Conservation (phyloP, 345 rosid genomes). For the Syzygium grande region DNA sequence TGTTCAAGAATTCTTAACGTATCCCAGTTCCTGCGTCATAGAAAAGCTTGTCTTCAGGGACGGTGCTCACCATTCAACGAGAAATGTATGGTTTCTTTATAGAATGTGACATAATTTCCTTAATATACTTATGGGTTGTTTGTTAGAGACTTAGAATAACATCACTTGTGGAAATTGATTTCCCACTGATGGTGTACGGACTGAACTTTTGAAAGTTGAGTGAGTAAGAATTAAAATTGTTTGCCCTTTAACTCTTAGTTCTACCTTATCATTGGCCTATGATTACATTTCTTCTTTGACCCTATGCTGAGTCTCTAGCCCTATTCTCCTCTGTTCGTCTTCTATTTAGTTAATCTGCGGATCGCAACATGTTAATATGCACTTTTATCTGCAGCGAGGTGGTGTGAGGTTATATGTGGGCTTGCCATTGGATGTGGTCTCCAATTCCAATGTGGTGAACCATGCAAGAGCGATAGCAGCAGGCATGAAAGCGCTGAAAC, state of each 20-base stretch:
- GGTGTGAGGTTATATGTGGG: slow-evolving; percentile 67
- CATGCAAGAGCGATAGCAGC: slow-evolving; percentile 69
- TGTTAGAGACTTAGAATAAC: not conserved
- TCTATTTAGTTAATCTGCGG: not conserved
- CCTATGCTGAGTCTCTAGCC: not conserved
- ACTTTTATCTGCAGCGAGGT: slow-evolving; percentile 31
- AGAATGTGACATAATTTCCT: not conserved
- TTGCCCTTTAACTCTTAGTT: not conserved
- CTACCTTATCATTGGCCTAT: not conserved
- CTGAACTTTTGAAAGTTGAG: not conserved
- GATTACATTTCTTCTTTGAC: not conserved
- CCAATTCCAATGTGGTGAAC: slow-evolving; percentile 47
- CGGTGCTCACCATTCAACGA: not conserved
- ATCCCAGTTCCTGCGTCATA: not conserved
- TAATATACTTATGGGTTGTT: not conserved
- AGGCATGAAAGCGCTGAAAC: slow-evolving; percentile 79
- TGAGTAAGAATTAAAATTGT: not conserved
- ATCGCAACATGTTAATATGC: not conserved
- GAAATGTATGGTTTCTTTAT: not conserved
- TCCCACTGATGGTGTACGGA: not conserved
- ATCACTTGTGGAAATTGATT: not conserved
- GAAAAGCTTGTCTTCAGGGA: not conserved
- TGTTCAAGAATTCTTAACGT: not conserved
- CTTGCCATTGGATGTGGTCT: slow-evolving; percentile 73
- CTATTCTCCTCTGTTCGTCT: not conserved